phyloP scores from a whole-genome alignment of 1,284 basidiomycete species.

The Phellopilus nigrolimitatus region DNA sequence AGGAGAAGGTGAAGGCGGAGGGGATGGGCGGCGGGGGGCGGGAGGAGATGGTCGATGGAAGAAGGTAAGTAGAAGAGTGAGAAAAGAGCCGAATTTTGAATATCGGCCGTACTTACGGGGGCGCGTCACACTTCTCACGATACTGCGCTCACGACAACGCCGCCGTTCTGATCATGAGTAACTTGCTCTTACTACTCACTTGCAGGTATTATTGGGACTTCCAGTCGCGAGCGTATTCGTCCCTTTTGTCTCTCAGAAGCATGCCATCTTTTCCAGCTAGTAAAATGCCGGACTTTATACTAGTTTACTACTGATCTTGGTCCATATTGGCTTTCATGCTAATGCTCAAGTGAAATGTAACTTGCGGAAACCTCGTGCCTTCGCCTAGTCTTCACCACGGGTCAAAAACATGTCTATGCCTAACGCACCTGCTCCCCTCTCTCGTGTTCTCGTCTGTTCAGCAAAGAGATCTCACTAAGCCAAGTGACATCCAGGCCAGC shows the following conservation, averaged over 20 bases:
- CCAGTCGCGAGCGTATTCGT: too few relatives aligned
- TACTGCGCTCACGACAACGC: too few relatives aligned
- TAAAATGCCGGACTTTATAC: not conserved
- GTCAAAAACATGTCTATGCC: slow-evolving; percentile 4
- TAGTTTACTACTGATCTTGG: not conserved
- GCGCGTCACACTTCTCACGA: too few relatives aligned
- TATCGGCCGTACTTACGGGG: too few relatives aligned
- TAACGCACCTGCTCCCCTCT: not conserved
- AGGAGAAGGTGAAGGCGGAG: slow-evolving; percentile 8
- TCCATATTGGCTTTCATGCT: too few relatives aligned
- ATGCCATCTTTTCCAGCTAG: too few relatives aligned
- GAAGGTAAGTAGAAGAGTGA: not conserved
- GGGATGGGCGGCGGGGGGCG: slow-evolving; percentile 9
- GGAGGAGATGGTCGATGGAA: not conserved
- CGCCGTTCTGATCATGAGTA: too few relatives aligned
- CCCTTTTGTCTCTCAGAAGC: too few relatives aligned
- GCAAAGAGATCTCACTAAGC: not conserved
- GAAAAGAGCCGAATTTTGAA: not conserved
- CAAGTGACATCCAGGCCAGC: not conserved
- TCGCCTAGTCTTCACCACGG: slow-evolving; percentile 4
- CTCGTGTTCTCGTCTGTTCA: not conserved
- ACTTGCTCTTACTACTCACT: too few relatives aligned
- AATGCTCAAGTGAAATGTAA: not conserved
- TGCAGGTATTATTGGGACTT: too few relatives aligned
- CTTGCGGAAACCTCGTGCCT: slow-evolving; percentile 17